A percentile compares a stretch with the other conserved stretches of the same genome.
Evolutionary conservation across 345 rosid species (phyloP).

Genomic region (Sonneratia alba): DNA sequence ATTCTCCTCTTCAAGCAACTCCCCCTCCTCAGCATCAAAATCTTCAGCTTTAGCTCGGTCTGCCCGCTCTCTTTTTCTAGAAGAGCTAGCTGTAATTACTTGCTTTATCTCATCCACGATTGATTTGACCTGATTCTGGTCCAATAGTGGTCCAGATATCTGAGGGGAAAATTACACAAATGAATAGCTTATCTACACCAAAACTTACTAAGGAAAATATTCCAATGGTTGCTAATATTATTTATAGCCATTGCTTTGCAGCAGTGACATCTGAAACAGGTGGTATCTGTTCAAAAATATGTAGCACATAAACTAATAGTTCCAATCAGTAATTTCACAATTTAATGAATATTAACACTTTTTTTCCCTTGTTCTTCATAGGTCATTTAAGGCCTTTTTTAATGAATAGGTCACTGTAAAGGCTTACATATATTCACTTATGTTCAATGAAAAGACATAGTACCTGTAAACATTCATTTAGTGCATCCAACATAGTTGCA

Average conservation of each 20-base stretch:
- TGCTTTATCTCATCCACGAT: slow-evolving; percentile 87
- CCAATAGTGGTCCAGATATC: slow-evolving; percentile 77
- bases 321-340: neutral
- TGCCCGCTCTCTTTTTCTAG: slow-evolving; percentile 85
- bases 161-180: slow-evolving; percentile 21
- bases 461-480: slow-evolving; percentile 97
- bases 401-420: too few species aligned
- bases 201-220: neutral
- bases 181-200: neutral
- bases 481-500: slow-evolving; percentile 92
- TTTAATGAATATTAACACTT: neutral
- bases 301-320: neutral
- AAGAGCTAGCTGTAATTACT: slow-evolving; percentile 92
- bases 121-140: slow-evolving; percentile 80
- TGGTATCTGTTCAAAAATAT: neutral
- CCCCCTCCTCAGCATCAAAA: slow-evolving; percentile 96
- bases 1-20: slow-evolving; percentile 95
- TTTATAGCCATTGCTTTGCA: neutral
- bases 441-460: neutral
- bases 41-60: slow-evolving; percentile 96
- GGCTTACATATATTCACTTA: neutral
- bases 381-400: neutral
- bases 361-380: neutral
- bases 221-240: neutral
- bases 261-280: neutral